phyloP scores from a whole-genome alignment of 2,329 filamentous ascomycete genomes.

The Drechslerella coelobrocha region DNA sequence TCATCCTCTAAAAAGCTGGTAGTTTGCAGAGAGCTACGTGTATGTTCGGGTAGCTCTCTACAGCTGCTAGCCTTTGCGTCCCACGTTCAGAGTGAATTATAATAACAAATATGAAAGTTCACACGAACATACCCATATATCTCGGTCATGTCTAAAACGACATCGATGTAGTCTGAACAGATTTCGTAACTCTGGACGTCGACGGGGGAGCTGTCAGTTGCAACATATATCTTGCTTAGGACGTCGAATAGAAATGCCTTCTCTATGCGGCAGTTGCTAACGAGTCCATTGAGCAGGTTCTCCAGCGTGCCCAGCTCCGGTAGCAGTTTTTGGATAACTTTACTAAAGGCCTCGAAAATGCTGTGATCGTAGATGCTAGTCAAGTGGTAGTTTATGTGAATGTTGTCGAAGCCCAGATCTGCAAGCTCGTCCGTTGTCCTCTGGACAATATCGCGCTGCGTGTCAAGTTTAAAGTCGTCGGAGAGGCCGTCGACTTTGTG shows the following conservation, averaged over 20 bases:
- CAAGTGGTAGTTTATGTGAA: slow-evolving; percentile 90
- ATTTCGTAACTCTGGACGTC: slow-evolving; percentile 98
- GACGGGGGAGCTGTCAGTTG: slow-evolving; percentile 88
- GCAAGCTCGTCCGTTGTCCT: slow-evolving; percentile 94
- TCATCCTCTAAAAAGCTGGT: too few species aligned
- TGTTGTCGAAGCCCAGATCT: slow-evolving; percentile 90
- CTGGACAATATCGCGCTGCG: slow-evolving; percentile 94
- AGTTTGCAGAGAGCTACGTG: too few species aligned
- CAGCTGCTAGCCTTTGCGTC: not conserved
- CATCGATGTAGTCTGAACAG: slow-evolving; percentile 97
- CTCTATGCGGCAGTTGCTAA: slow-evolving; percentile 91
- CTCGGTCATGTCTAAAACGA: slow-evolving; percentile 95
- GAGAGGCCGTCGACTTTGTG: slow-evolving; percentile 98
- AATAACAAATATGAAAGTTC: not conserved
- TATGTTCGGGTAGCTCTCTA: too few species aligned
- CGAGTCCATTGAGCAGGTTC: slow-evolving; percentile 90
- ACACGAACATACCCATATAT: slow-evolving; percentile 74
- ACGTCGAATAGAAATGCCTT: slow-evolving; percentile 99
- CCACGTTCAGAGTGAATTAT: not conserved
- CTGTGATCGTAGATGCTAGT: slow-evolving; percentile 99
- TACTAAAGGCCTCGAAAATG: slow-evolving; percentile 97
- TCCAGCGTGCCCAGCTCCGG: slow-evolving; percentile 92
- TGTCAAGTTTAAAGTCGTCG: slow-evolving; percentile 94
- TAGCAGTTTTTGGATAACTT: slow-evolving; percentile 97
- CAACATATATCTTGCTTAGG: slow-evolving; percentile 97